Conservation (phyloP, 768 basidiomycete species). For the Naematelia aurantialba region DNA sequence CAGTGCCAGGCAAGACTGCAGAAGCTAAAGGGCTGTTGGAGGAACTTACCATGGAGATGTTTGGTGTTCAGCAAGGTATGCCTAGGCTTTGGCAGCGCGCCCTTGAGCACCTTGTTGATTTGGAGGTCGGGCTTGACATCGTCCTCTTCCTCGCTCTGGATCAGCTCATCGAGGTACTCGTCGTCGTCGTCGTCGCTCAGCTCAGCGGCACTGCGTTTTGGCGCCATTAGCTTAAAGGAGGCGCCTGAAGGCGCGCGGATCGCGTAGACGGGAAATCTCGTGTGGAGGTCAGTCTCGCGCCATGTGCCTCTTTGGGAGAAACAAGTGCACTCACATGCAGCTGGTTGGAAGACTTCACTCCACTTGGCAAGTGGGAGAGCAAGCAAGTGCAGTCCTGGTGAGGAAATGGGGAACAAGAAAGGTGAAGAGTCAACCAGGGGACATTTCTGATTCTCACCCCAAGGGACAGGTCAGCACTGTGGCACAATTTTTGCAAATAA, state of each 20-base stretch:
- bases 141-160: constrained; percentile 8
- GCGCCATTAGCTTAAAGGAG: background rate
- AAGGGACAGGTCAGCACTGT: too few species aligned
- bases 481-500: too few species aligned
- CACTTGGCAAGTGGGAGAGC: too few species aligned
- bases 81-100: constrained; percentile 13
- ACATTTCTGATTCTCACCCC: too few species aligned
- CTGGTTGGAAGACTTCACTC: too few species aligned
- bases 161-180: constrained; percentile 10
- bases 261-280: background rate
- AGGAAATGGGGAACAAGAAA: too few species aligned
- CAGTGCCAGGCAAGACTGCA: background rate
- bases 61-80: constrained; percentile 16
- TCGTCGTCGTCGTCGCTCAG: constrained; percentile 14
- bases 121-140: constrained; percentile 16
- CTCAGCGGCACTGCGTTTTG: background rate
- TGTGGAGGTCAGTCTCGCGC: background rate
- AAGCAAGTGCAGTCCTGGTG: too few species aligned
- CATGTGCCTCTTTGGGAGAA: too few species aligned
- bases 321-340: too few species aligned
- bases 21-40: background rate
- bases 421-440: too few species aligned
- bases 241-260: background rate
- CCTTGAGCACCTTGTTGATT: constrained; percentile 3
- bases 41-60: constrained; percentile 31